Percentiles rank a stretch among this genome's conserved stretches.
Conservation (phyloP, 257 asterid genomes). For the Penstemon barbatus region DNA sequence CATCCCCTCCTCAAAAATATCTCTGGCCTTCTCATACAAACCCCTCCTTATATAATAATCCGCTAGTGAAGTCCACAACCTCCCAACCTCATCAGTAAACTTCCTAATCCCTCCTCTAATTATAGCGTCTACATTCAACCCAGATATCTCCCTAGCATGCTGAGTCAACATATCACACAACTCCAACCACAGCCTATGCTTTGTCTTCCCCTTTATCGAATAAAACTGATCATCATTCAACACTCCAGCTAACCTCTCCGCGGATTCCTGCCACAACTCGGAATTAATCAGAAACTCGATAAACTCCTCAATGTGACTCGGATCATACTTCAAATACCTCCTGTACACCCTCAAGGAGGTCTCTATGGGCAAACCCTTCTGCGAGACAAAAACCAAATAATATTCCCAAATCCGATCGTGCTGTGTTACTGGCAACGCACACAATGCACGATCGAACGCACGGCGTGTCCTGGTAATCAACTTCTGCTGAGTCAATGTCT, state of each 20-base stretch:
- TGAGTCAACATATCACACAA: constrained; percentile 87
- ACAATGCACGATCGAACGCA: constrained; percentile 80
- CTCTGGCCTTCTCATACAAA: constrained; percentile 86
- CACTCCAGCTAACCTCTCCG: constrained; percentile 90
- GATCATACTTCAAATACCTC: constrained; percentile 95
- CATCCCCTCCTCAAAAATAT: constrained; percentile 96
- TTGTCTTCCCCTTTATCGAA: constrained; percentile 90
- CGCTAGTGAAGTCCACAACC: constrained; percentile 90
- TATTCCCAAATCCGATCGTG: constrained; percentile 88
- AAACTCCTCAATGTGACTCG: constrained; percentile 90
- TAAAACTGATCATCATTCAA: constrained; percentile 78
- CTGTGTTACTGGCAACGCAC: constrained; percentile 94
- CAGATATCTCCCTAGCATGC: constrained; percentile 74
- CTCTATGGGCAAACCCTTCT: constrained; percentile 89
- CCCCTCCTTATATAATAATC: constrained; percentile 90
- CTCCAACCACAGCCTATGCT: constrained; percentile 89
- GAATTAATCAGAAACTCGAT: constrained; percentile 81
- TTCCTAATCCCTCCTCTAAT: constrained; percentile 94
- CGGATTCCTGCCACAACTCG: constrained; percentile 90
- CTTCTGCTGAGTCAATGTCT: constrained; percentile 71
- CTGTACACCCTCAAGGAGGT: constrained; percentile 89
- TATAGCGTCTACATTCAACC: constrained; percentile 94
- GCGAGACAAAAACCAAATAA: constrained; percentile 76
- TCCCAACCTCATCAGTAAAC: constrained; percentile 95
- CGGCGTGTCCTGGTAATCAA: constrained; percentile 63